Evolutionary conservation across 257 asterid species (phyloP), one percentile per base, ranked within the genome.

Genomic region (Gynochthodes officinalis): DNA sequence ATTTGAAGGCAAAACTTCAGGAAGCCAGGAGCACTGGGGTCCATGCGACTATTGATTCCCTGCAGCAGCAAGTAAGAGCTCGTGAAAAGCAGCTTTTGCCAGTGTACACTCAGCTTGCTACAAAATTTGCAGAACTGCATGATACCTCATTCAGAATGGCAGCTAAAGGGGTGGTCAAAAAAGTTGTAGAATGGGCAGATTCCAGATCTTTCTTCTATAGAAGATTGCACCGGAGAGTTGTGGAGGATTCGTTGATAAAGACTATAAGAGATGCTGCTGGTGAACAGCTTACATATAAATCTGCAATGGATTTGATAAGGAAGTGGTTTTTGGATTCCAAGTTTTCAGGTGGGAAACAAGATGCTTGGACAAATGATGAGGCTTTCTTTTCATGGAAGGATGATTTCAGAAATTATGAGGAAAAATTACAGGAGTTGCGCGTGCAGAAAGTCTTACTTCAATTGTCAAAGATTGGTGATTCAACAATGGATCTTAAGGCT

Each of bases 101-200:
- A 0, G 65, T 90, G 33, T 95, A 95, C 82, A 89, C 90, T 5
- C 99, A 95, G 79, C 86, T 95, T 73, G 99, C 99, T 7, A 95
- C 95, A 0, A 95, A 84, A 80, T 95, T 95, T 73, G 98, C 98
- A 0, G 99, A 95, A 77, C 81, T 95, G 68, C 99, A 95, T 21
- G 99, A 95, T 69, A 92, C 96, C 30, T 92, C 99, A 6, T 82
- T 85, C 32, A 82, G 99, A 81, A 90, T 95, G 99, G 97, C 97
- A 11, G 97, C 96, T 0, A 95, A 90, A 79, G 97, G 96, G 77
- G 99, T 90, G 62, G 87, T 92, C 70, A 85, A 75, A 35, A 79
- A 88, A 63, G 96, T 95, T 8, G 96, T 95, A 46, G 92, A 87
- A 58, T 95, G 99, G 99, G 48, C 79, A n/a, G 68, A 78, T 19